These are phyloP conservation scores for Fagopyrum tataricum DNA, from an alignment of 148 eudicot genomes.

Conservation along the genomic window DNA sequence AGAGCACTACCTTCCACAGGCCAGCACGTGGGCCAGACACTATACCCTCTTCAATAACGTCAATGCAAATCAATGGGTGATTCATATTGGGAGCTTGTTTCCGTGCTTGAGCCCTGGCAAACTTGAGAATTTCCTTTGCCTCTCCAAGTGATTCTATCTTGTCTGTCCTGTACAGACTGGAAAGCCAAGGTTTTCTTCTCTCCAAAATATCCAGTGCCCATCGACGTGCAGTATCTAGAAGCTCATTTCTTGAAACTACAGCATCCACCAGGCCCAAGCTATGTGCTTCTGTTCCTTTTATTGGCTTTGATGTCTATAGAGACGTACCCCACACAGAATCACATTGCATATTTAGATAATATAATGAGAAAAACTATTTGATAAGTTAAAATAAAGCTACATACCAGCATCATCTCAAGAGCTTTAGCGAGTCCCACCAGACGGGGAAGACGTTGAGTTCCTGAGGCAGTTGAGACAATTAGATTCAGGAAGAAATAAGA, in stretches of 20 bases:
- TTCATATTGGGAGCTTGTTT: slow-evolving; percentile 77
- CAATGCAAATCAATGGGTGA: slow-evolving; percentile 83
- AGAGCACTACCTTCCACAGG: slow-evolving; percentile 58
- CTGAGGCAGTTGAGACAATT: slow-evolving; percentile 29
- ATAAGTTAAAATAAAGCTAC: slow-evolving; percentile 4
- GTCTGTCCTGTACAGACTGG: slow-evolving; percentile 69
- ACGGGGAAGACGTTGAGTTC: slow-evolving; percentile 93
- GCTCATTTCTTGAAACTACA: slow-evolving; percentile 60
- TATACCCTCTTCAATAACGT: slow-evolving; percentile 82
- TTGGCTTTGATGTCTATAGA: slow-evolving; percentile 65
- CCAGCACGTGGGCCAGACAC: slow-evolving; percentile 90
- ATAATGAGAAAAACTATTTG: background rate
- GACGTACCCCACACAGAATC: slow-evolving; percentile 5
- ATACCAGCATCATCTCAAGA: slow-evolving; percentile 97
- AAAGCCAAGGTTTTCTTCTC: slow-evolving; percentile 74
- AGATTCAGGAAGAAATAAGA: background rate
- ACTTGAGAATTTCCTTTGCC: slow-evolving; percentile 81
- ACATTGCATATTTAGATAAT: background rate
- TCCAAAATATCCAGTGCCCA: slow-evolving; percentile 91
- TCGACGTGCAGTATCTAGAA: slow-evolving; percentile 59
- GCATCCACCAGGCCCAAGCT: slow-evolving; percentile 86
- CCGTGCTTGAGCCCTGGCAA: slow-evolving; percentile 75
- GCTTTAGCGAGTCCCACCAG: slow-evolving; percentile 85
- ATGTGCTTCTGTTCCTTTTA: slow-evolving; percentile 80
- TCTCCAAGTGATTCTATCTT: slow-evolving; percentile 84